These are phyloP conservation scores for Astragalus glycyphyllos DNA, from an alignment of 306 rosid species.

Conservation along the genomic window DNA sequence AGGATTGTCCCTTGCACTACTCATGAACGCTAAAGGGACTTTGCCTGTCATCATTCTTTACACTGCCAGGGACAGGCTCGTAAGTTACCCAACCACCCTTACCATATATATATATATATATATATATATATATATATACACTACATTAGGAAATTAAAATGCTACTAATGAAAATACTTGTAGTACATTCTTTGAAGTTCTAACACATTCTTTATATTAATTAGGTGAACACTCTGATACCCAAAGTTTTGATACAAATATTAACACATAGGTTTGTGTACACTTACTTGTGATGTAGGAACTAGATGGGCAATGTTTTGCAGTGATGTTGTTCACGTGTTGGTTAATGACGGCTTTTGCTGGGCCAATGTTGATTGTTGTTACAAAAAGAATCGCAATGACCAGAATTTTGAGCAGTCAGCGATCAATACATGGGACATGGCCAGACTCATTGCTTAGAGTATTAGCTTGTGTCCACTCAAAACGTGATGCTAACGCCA, in stretches of 20 bases:
- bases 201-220: too few species aligned
- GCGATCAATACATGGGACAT: conserved; percentile 33
- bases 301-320: conserved; percentile 34
- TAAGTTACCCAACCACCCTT: too few species aligned
- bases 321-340: conserved; percentile 48
- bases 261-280: not conserved
- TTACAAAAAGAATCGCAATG: not conserved
- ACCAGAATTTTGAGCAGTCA: not conserved
- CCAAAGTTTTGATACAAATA: not conserved
- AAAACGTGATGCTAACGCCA: conserved; percentile 38
- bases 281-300: conserved; percentile 35
- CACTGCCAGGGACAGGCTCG: conserved; percentile 46
- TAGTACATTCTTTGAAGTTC: too few species aligned
- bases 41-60: conserved; percentile 41
- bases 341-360: conserved; percentile 47
- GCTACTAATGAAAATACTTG: too few species aligned
- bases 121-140: too few species aligned
- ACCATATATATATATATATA: too few species aligned
- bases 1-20: conserved; percentile 46
- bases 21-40: conserved; percentile 55
- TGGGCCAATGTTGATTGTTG: conserved; percentile 28
- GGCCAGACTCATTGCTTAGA: conserved; percentile 44
- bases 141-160: too few species aligned
- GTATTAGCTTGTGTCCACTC: conserved; percentile 52
- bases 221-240: too few species aligned